These are phyloP conservation scores for Dalbergia cochinchinensis DNA, from an alignment of 306 rosid species.

Conservation along the genomic window DNA sequence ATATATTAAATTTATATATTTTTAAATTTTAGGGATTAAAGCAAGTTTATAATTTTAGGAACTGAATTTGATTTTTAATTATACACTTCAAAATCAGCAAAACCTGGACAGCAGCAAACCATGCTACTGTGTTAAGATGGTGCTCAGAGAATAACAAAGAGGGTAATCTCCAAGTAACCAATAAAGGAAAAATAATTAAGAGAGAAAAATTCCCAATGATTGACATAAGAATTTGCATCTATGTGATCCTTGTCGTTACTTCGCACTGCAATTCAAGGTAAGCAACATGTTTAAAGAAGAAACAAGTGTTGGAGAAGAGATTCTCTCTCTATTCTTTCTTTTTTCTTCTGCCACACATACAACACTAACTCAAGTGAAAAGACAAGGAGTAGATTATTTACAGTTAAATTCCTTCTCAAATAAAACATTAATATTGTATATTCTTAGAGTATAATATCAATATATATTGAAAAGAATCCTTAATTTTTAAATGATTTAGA, in stretches of 20 bases:
- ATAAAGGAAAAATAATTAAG: constrained; percentile 46
- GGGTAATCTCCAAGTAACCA: constrained; percentile 50
- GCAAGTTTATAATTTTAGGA: no score
- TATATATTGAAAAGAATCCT: no score
- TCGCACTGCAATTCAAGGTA: constrained; percentile 41
- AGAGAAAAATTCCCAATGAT: constrained; percentile 58
- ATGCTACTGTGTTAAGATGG: constrained; percentile 35
- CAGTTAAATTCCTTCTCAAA: neutral
- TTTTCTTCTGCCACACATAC: constrained; percentile 56
- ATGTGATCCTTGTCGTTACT: constrained; percentile 33
- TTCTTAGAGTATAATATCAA: neutral
- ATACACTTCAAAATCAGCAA: neutral
- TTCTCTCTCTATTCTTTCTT: constrained; percentile 51
- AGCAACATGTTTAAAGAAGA: constrained; percentile 47
- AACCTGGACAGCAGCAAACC: neutral
- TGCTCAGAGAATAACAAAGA: constrained; percentile 54
- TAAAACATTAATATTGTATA: neutral
- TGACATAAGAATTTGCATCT: constrained; percentile 51
- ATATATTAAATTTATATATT: no score
- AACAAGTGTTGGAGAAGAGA: constrained; percentile 53
- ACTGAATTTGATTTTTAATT: neutral
- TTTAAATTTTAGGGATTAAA: no score
- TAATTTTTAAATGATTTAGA: neutral
- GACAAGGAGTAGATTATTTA: constrained; percentile 19
- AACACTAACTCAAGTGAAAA: constrained; percentile 34